phyloP scores from a whole-genome alignment of 2,329 filamentous ascomycete genomes.

The Magnaporthiopsis rhizophila region DNA sequence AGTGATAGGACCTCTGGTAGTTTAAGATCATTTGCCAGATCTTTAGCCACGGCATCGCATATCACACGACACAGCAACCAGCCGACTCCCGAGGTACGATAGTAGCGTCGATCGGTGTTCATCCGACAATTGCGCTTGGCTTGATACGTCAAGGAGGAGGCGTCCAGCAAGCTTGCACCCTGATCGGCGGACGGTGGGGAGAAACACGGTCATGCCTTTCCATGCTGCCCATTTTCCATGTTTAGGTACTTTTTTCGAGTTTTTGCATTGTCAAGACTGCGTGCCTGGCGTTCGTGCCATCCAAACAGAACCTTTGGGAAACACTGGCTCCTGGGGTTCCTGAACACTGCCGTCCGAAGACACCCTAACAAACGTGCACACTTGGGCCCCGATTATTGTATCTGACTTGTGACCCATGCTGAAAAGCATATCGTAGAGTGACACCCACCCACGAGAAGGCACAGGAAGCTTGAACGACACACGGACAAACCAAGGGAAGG shows the following conservation, averaged over 20 bases:
- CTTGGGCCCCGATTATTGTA: not conserved
- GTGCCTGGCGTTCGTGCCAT: not conserved
- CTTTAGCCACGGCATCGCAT: not conserved
- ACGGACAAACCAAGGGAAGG: not conserved
- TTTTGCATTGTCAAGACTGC: not conserved
- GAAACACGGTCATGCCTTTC: not conserved
- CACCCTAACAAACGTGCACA: not conserved
- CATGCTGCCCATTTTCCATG: not conserved
- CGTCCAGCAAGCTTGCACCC: not conserved
- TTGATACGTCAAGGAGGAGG: not conserved
- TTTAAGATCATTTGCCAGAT: not conserved
- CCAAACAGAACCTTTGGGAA: not conserved
- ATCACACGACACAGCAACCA: not conserved
- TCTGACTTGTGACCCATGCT: not conserved
- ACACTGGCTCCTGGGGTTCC: not conserved
- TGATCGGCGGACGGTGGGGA: not conserved
- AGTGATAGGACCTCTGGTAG: not conserved
- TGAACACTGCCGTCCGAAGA: not conserved
- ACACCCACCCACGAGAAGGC: not conserved
- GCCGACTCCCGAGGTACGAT: not conserved
- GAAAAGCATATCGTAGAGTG: not conserved
- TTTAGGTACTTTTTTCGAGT: not conserved
- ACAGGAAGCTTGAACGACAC: not conserved
- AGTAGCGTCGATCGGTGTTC: not conserved
- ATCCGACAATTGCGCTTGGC: not conserved